Base-by-base conservation (phyloP, 371 early-diverging fungal genomes). In the Thermomucor indicae-seudaticae region DNA sequence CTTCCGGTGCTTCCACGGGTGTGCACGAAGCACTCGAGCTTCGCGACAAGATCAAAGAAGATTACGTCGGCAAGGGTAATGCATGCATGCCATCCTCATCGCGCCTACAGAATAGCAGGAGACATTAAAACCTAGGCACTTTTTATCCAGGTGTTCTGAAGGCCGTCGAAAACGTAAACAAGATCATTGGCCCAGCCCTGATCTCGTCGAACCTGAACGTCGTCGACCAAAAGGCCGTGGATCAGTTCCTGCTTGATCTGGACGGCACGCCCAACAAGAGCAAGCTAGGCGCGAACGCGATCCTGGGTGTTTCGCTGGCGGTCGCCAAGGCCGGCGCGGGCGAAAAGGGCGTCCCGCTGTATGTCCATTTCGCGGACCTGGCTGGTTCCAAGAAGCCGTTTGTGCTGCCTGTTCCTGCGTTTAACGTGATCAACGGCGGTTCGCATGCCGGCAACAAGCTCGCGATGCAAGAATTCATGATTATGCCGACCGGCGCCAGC, bases 401-500 rank as follows among this genome's bases (percentile, higher is more conserved):
- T 62, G 91, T 93, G 53, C 88, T 99, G 45, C 99, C 99, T 49
- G 93, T 96, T 14, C 99, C 99, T 43, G 84, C 94, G 58, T 97
- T 99, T 86, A 99, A 99, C 80, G 96, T 99, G 55, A 92, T 99
- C 80, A 99, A 99, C 84, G 99, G 99, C 76, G 99, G 99, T 51
- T 88, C 91, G 47, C 99, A 99, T 70, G 96, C 99, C 53, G 99
- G 98, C 64, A 99, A 98, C 93, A 96, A 92, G 79, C 86, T 99
- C 35, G 93, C 95, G 65, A 94, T 98, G 91, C 99, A 99, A 75
- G 99, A 99, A 81, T 97, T 99, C 78, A 99, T 99, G 99, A 98
- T 99, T 67, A 75, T 96, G 66, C 98, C 98, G 57, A 94, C 95
- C 51, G 98, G 98, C 57, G 98, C 98, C 54, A 51, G 66, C 24